phyloP scores from a whole-genome alignment of 2,329 filamentous ascomycete genomes.

The Pseudogymnoascus sp. region DNA sequence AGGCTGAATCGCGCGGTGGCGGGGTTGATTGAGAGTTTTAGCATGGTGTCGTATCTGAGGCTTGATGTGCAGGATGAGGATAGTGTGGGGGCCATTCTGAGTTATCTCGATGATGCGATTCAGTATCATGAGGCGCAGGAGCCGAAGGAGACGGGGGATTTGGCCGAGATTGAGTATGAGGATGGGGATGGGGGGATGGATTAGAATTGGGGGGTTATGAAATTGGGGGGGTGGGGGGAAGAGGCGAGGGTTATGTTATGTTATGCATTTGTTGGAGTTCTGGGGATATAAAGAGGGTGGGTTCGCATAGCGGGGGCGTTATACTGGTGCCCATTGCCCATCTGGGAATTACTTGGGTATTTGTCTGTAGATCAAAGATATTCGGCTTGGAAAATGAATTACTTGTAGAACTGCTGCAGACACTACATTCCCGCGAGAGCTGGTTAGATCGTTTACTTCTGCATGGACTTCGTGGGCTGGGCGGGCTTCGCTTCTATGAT shows the following conservation, averaged over 20 bases:
- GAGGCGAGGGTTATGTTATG: background rate
- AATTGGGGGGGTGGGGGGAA: background rate
- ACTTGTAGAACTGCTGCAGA: background rate
- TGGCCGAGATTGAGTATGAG: slow-evolving; percentile 48
- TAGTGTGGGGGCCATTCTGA: slow-evolving; percentile 74
- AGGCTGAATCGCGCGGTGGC: slow-evolving; percentile 81
- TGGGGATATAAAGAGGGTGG: background rate
- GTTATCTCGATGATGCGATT: slow-evolving; percentile 89
- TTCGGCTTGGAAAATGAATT: background rate
- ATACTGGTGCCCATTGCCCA: background rate
- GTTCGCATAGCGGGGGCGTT: slow-evolving; percentile 2
- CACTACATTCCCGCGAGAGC: background rate
- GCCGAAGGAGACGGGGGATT: slow-evolving; percentile 65
- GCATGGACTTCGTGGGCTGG: background rate
- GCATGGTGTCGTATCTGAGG: slow-evolving; percentile 92
- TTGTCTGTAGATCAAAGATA: background rate
- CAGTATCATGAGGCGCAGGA: slow-evolving; percentile 92
- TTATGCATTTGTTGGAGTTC: background rate
- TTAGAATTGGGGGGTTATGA: background rate
- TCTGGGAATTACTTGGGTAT: background rate
- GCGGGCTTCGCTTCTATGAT: too few relatives aligned
- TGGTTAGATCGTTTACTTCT: background rate
- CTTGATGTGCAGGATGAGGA: slow-evolving; percentile 87
- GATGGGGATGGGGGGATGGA: slow-evolving; percentile 29
- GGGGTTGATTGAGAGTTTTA: slow-evolving; percentile 89